Conservation (phyloP, 1,284 basidiomycete species). For the Microbotryum intermedium region DNA sequence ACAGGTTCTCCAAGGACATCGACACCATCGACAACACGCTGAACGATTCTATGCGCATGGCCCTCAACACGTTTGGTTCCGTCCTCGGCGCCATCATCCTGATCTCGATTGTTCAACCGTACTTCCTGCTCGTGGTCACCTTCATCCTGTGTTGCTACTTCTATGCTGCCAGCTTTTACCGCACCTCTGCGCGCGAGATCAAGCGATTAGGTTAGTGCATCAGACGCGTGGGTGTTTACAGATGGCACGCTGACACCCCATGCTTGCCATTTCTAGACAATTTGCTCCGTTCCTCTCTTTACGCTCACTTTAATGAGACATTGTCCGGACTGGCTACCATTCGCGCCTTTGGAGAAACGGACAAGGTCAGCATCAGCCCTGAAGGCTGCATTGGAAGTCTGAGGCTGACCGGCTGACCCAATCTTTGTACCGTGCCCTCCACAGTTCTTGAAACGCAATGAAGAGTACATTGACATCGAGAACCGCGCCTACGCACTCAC, state of each 20-base stretch:
- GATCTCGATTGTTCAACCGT: slow-evolving; percentile 53
- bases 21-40: slow-evolving; percentile 75
- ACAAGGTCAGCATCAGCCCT: slow-evolving; percentile 22
- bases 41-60: slow-evolving; percentile 66
- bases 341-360: slow-evolving; percentile 56
- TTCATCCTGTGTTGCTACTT: slow-evolving; percentile 47
- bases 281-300: slow-evolving; percentile 59
- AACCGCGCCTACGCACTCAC: slow-evolving; percentile 86
- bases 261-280: slow-evolving; percentile 51
- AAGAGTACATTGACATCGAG: slow-evolving; percentile 71
- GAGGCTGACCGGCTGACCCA: slow-evolving; percentile 36
- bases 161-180: slow-evolving; percentile 65
- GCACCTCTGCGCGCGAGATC: slow-evolving; percentile 71
- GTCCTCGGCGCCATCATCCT: slow-evolving; percentile 68
- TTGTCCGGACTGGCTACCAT: slow-evolving; percentile 76
- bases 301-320: slow-evolving; percentile 83
- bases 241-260: slow-evolving; percentile 54
- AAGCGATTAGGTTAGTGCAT: slow-evolving; percentile 45
- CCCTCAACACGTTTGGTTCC: slow-evolving; percentile 54
- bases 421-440: background rate
- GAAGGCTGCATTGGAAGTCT: slow-evolving; percentile 39
- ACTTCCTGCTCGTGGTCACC: slow-evolving; percentile 58
- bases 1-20: slow-evolving; percentile 48
- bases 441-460: slow-evolving; percentile 66
- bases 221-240: slow-evolving; percentile 20